These are phyloP conservation scores for Eimeria zaria DNA, from an alignment of 169 alveolate species.

Conservation along the genomic window DNA sequence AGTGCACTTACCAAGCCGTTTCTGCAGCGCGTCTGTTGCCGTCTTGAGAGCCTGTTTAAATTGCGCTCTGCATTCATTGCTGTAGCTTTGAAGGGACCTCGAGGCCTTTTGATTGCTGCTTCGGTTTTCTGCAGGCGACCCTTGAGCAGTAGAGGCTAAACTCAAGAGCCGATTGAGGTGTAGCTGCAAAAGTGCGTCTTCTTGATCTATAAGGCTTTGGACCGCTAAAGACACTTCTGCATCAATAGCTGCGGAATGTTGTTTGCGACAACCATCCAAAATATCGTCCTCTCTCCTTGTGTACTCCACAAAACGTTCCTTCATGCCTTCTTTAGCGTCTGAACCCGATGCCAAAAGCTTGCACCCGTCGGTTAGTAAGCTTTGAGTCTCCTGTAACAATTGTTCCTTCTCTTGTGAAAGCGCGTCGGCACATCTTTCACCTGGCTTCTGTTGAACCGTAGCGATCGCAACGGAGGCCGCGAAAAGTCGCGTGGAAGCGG, in stretches of 20 bases:
- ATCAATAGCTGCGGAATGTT: conserved; percentile 9
- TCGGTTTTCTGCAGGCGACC: background rate
- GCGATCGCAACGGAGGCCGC: background rate
- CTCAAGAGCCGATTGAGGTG: conserved; percentile 48
- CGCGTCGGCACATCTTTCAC: background rate
- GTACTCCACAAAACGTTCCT: conserved; percentile 7
- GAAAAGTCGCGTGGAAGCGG: conserved; percentile 17
- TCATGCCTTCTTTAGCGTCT: conserved; percentile 64
- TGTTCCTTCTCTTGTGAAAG: conserved; percentile 34
- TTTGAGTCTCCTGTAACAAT: conserved; percentile 12
- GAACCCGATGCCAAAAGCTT: conserved; percentile 12
- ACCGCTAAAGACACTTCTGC: conserved; percentile 28
- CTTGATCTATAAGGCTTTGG: conserved; percentile 36
- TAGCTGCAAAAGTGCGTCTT: conserved; percentile 47
- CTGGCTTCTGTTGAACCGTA: background rate
- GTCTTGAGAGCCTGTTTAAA: conserved; percentile 30
- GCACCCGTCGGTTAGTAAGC: conserved; percentile 52
- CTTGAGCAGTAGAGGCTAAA: background rate
- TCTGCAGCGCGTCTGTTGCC: conserved; percentile 38
- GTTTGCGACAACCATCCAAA: background rate
- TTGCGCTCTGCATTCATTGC: conserved; percentile 62
- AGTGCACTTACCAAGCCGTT: conserved; percentile 31
- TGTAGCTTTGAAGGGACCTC: conserved; percentile 36
- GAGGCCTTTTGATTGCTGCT: background rate
- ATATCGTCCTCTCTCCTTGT: conserved; percentile 39